Conservation (phyloP, 768 basidiomycete genomes). For the Megacollybia marginata region DNA sequence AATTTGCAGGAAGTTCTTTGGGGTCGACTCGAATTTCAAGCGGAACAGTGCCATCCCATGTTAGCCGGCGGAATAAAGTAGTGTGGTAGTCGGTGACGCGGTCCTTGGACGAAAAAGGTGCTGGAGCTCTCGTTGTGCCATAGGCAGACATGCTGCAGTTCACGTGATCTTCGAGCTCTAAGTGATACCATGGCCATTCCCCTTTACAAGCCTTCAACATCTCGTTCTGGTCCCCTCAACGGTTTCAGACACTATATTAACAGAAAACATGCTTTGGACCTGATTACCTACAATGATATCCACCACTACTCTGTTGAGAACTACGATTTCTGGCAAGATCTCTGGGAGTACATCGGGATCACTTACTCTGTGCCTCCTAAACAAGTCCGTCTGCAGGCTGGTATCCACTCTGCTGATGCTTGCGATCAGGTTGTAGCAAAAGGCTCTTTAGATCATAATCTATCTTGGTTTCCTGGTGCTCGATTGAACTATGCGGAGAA, state of each 20-base stretch:
- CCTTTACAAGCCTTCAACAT: no score
- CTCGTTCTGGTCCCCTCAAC: no score
- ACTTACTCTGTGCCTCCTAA: conserved; percentile 43
- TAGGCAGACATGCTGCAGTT: conserved; percentile 39
- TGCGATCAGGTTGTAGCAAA: conserved; percentile 38
- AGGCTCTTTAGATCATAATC: conserved; percentile 49
- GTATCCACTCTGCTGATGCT: no score
- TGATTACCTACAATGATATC: conserved; percentile 50
- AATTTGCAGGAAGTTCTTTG: conserved; percentile 84
- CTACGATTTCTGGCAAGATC: conserved; percentile 56
- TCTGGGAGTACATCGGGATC: conserved; percentile 60
- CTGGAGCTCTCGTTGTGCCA: conserved; percentile 38
- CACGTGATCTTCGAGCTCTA: conserved; percentile 1
- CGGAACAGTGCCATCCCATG: conserved; percentile 89
- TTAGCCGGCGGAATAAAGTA: conserved; percentile 78
- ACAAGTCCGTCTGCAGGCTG: no score
- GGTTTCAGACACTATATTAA: conserved; percentile 31
- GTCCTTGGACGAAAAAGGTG: conserved; percentile 25
- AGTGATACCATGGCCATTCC: neutral
- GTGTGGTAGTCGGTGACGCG: conserved; percentile 48
- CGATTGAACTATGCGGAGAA: conserved; percentile 73
- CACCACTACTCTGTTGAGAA: conserved; percentile 62
- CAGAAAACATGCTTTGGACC: conserved; percentile 49
- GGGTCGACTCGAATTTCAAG: conserved; percentile 85
- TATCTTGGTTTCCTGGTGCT: conserved; percentile 61